These are phyloP conservation scores for Hibiscus trionum DNA, from an alignment of 345 rosid genomes.

Conservation along the genomic window DNA sequence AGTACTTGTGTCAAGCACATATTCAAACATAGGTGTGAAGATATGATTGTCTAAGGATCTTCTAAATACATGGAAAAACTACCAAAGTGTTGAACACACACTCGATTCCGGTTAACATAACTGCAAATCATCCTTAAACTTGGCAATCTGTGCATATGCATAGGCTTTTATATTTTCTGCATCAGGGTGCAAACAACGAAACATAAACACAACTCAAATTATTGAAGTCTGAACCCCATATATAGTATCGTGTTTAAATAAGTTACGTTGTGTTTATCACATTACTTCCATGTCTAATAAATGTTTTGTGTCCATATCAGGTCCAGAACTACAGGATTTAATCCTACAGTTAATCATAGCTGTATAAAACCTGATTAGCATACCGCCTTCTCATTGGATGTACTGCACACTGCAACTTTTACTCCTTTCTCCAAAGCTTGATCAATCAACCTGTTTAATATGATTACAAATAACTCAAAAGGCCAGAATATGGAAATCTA, in stretches of 20 bases:
- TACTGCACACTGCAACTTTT: slow-evolving; percentile 88
- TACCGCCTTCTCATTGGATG: slow-evolving; percentile 99
- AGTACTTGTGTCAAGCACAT: no score
- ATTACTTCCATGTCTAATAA: neutral
- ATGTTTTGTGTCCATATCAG: neutral
- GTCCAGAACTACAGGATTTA: neutral
- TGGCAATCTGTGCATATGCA: neutral
- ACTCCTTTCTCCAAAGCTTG: slow-evolving; percentile 82
- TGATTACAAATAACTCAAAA: neutral
- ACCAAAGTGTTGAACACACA: no score
- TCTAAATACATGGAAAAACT: no score
- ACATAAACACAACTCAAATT: no score
- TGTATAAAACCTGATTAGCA: slow-evolving; percentile 54
- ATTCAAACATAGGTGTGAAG: no score
- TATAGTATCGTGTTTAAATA: neutral
- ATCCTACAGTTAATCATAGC: slow-evolving; percentile 16
- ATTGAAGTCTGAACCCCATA: no score
- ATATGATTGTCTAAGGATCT: no score
- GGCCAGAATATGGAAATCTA: neutral
- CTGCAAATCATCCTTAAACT: neutral
- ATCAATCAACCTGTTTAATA: slow-evolving; percentile 61
- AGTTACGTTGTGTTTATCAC: neutral
- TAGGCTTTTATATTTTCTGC: neutral
- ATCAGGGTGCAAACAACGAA: neutral
- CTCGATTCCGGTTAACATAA: neutral